Evolutionary conservation across 371 early-diverging fungal species (phyloP), one percentile per base, ranked within the genome.

Genomic region (Lichtheimia ramosa): DNA sequence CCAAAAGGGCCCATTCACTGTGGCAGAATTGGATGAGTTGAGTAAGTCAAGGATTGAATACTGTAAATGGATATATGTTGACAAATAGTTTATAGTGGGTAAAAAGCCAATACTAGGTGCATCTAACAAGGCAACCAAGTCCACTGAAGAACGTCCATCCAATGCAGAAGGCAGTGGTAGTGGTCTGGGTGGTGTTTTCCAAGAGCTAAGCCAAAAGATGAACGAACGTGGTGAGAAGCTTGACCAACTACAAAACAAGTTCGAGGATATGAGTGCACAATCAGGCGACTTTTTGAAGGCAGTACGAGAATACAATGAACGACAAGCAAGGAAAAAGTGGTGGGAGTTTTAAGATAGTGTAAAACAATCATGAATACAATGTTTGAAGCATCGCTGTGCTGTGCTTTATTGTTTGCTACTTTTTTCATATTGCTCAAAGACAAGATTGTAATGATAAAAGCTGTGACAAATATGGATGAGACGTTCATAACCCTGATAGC

Each of bases 201-300:
- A 75, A 46, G 75, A 85, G 27, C 69, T 83, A 1, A 62, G 78
- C 0, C 62, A 81, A 18, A 71, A 72, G 24, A 67, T 85, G 70
- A 81, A 83, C 58, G 85, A 85, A 48, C 76, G 85, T 54, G 85
- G 85, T 20, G 77, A 85, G 42, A 58, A 65, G n/a, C 51, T 85
- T 25, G 68, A 73, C 16, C 53, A 81, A 27, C 49, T 85, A 42
- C 74, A 79, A 27, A 64, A 76, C 51, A 83, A 82, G 50, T 81
- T 83, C 28, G 57, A 69, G n/a, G 85, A 83, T 54, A 74, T 81
- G 79, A 77, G 62, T 43, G 72, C 65, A 27, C 83, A 83, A 14
- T 79, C 81, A 2, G 70, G 74, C 20, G 76, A 78, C 59, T 85
- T 85, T 57, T 61, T 83, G 55, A 77, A 75, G 16, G 77, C 83